Evolutionary conservation across 2,329 filamentous ascomycete genomes (phyloP).

Genomic region (Metarhizium robertsii): DNA sequence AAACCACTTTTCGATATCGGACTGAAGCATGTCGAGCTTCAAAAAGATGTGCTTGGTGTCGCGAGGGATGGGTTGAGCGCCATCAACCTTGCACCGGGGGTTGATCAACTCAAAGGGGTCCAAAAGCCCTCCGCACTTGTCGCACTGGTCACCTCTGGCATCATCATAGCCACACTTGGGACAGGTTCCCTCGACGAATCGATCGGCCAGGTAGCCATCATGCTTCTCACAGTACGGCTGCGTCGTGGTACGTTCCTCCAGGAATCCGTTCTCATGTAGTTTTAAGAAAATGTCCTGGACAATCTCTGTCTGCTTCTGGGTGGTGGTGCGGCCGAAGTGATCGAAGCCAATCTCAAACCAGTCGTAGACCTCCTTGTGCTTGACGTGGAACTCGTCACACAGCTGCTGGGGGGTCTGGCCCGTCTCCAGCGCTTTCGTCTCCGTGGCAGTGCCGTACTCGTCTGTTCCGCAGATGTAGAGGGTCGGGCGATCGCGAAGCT

Average conservation of each 20-base stretch:
- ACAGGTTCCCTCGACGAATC: conserved; percentile 75
- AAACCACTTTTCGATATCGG: conserved; percentile 70
- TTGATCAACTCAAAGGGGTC: conserved; percentile 71
- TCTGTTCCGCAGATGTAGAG: conserved; percentile 77
- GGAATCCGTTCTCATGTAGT: conserved; percentile 78
- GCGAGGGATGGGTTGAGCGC: conserved; percentile 65
- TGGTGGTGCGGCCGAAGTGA: conserved; percentile 89
- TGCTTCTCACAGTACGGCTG: conserved; percentile 87
- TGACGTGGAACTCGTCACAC: conserved; percentile 84
- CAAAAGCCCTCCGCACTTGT: conserved; percentile 62
- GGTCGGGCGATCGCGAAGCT: conserved; percentile 68
- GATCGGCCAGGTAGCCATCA: conserved; percentile 70
- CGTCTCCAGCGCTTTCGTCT: conserved; percentile 90
- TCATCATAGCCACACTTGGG: conserved; percentile 64
- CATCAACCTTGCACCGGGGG: conserved; percentile 86
- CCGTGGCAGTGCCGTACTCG: conserved; percentile 92
- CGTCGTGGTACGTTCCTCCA: conserved; percentile 77
- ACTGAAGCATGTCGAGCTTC: conserved; percentile 74
- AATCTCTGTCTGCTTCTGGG: conserved; percentile 80
- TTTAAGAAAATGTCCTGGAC: conserved; percentile 84
- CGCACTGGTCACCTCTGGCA: conserved; percentile 65
- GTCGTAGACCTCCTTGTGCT: conserved; percentile 85
- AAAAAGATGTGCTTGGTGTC: conserved; percentile 89
- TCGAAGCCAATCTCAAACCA: conserved; percentile 97
- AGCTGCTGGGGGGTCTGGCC: conserved; percentile 72